Evolutionary conservation across 768 basidiomycete species (phyloP), one percentile per base, ranked within the genome.

Genomic region (Ephemerocybe angulata): DNA sequence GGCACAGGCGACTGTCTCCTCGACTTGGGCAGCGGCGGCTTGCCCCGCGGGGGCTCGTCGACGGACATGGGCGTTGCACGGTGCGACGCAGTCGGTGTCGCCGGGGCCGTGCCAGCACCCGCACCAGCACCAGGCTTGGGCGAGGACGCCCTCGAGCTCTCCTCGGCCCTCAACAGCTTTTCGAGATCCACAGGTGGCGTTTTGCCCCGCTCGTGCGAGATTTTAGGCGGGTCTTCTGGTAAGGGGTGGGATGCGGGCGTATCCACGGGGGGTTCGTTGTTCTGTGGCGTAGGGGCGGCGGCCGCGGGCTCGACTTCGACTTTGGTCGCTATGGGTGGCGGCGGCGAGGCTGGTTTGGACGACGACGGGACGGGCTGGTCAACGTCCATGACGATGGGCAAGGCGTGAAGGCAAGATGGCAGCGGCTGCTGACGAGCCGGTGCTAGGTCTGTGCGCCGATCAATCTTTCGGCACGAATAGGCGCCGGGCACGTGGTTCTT

Each of bases 11-110:
- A 66, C 40, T 56, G 50, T 52, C 58, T 64, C 48, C 55, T 38
- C 25, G 25, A 44, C 38, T 30, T 48, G 21, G 42, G 13, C 24
- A 44, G 22, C 25, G 59, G 50, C 22, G 65, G 66, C 52, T 60
- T 61, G 22, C 61, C 62, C 13, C 61, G 52, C 37, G 56, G 48
- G 27, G 62, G 49, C 40, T 62, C 63, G 53, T 65, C 63, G 38
- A 60, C 57, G 24, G 44, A 35, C 60, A 62, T 59, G 4, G 61
- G 48, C 35, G 51, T 70, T 84, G 65, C 84, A 82, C 65, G 85
- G 84, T 46, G 53, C 15, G 47, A 54, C 24, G n/a, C 12, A 27
- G 17, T 8, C n/a, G n/a, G 25, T 4, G 24, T 27, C 21, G 49
- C 17, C 27, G 35, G 30, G n/a, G 49, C 46, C 3, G 28, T 21